Base-by-base conservation (phyloP, 208 protist genomes). In the Leptomonas seymouri region DNA sequence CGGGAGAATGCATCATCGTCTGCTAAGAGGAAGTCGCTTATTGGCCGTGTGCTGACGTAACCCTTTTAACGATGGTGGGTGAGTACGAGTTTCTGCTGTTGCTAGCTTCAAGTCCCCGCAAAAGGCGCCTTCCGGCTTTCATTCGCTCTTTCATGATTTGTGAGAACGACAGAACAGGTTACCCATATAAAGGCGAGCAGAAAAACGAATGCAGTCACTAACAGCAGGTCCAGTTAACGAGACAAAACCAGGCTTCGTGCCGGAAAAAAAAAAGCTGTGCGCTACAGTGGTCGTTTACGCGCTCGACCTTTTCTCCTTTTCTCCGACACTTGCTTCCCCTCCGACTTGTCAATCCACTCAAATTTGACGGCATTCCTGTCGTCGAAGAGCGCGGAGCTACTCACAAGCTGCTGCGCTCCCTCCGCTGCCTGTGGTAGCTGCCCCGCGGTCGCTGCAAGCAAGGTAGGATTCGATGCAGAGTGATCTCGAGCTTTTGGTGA, bases 341-440 rank as follows among this genome's bases (percentile, higher is more conserved):
- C 60, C 20, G 60, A 41, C 60, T 65, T 45, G 21, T 65, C 60
- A 15, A 65, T 65, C 60, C 60, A 65, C 11, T 53, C 46, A 49
- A 65, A 65, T n/a, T 30, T 4, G 9, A 27, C 45, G 11, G 12
- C 65, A 42, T 7, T 39, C 23, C 46, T 23, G 14, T 46, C 63
- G 34, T 9, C 36, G 6, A 63, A 1, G 2, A 14, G 1, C 5
- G 41, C 36, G 21, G 8, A n/a, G 2, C 18, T 21, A 44, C 34
- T 23, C 21, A 16, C 21, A 3, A 49, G 23, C 23, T 61, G 56
- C 39, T 11, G 34, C 0, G n/a, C 25, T 12, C 3, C 48, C 30
- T 53, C 48, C 48, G 18, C 15, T 27, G 1, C 9, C n/a, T 31
- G 51, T 11, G 9, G 28, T 6, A 39, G 28, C 21, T 46, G 34